These are phyloP conservation scores for Quercus agrifolia DNA, from an alignment of 306 rosid species.

Conservation along the genomic window DNA sequence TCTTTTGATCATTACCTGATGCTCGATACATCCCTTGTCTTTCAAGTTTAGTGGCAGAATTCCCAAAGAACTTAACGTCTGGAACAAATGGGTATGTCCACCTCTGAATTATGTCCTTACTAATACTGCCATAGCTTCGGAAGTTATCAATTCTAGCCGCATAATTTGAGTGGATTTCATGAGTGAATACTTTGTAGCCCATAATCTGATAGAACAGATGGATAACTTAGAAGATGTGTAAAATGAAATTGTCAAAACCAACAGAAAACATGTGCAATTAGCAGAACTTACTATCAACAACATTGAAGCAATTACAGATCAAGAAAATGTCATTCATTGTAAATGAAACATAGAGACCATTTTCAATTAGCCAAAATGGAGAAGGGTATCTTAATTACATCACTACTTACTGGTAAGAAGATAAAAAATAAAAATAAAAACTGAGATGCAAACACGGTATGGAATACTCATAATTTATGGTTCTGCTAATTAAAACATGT, in stretches of 20 bases:
- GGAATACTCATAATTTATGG: not conserved
- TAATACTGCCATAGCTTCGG: constrained; percentile 88
- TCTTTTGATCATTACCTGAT: constrained; percentile 51
- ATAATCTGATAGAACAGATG: constrained; percentile 63
- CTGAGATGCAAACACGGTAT: not conserved
- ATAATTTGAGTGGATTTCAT: constrained; percentile 88
- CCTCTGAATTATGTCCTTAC: constrained; percentile 95
- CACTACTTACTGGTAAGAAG: not conserved
- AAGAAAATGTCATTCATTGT: not conserved
- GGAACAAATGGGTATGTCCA: constrained; percentile 99
- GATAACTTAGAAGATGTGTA: constrained; percentile 20
- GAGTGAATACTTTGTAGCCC: constrained; percentile 93
- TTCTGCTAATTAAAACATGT: not conserved
- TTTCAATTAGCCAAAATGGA: not conserved
- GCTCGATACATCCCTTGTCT: constrained; percentile 93
- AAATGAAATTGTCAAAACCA: constrained; percentile 21
- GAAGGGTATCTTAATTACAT: not conserved
- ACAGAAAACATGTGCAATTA: not conserved
- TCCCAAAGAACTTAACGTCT: constrained; percentile 76
- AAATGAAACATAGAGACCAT: not conserved
- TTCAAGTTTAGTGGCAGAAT: constrained; percentile 63
- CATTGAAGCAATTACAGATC: constrained; percentile 1
- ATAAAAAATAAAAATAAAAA: not conserved
- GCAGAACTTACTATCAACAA: constrained; percentile 10
- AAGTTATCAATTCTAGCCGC: constrained; percentile 97